Conservation (phyloP, 768 basidiomycete species). For the Exsudoporus frostii region DNA sequence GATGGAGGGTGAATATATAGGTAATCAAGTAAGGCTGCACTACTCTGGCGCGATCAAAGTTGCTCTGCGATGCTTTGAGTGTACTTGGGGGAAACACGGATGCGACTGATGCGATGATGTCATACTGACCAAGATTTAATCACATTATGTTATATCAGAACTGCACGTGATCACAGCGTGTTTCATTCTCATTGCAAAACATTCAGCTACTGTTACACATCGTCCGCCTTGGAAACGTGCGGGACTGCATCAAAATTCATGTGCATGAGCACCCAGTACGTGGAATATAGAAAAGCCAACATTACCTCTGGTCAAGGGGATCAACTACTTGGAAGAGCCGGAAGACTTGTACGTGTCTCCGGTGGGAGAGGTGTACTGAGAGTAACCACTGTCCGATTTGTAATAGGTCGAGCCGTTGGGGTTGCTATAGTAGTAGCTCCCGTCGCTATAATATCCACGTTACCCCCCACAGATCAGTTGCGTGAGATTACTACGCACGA, state of each 20-base stretch:
- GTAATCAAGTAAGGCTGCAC: too few species aligned
- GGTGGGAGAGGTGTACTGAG: constrained; percentile 49
- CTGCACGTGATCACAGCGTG: background rate
- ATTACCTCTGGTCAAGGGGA: background rate
- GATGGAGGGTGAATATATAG: too few species aligned
- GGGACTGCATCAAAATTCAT: background rate
- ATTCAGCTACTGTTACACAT: background rate
- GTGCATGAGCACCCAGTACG: background rate
- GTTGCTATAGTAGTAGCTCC: constrained; percentile 64
- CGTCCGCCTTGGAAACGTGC: background rate
- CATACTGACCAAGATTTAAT: too few species aligned
- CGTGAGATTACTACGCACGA: constrained; percentile 30
- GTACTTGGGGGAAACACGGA: background rate
- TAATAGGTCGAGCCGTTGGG: constrained; percentile 60
- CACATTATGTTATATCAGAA: background rate
- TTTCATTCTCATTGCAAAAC: background rate
- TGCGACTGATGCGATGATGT: background rate
- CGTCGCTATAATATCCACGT: constrained; percentile 35
- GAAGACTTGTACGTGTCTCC: constrained; percentile 31
- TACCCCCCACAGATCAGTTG: background rate
- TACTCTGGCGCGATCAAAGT: too few species aligned
- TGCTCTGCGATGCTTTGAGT: too few species aligned
- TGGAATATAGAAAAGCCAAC: background rate
- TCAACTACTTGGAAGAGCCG: constrained; percentile 22
- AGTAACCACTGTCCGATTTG: constrained; percentile 45